Conservation (phyloP, 495 filamentous ascomycete genomes). For the Penicillium chermesinum region DNA sequence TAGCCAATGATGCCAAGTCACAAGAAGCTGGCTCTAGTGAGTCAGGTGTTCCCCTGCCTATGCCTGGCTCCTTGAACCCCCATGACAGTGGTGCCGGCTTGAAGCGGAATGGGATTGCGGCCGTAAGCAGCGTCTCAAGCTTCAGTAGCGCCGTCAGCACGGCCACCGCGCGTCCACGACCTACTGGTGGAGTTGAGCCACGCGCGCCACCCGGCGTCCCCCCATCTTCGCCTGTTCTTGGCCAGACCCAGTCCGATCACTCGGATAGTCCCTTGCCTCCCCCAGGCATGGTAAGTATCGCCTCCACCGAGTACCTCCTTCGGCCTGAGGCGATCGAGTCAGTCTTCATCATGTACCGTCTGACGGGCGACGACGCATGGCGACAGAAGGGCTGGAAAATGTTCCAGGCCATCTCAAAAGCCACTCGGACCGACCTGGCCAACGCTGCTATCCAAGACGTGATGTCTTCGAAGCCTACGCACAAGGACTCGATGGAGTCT, state of each 20-base stretch:
- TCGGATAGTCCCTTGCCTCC: slow-evolving; percentile 54
- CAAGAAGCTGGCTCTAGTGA: slow-evolving; percentile 2
- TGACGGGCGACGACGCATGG: slow-evolving; percentile 76
- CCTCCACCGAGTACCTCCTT: slow-evolving; percentile 64
- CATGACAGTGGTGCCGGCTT: slow-evolving; percentile 13
- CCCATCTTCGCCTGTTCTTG: slow-evolving; percentile 3
- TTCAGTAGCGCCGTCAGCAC: not conserved
- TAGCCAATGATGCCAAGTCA: slow-evolving; percentile 7
- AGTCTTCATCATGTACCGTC: slow-evolving; percentile 92
- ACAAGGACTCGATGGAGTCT: slow-evolving; percentile 67
- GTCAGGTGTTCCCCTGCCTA: slow-evolving; percentile 16
- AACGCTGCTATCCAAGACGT: slow-evolving; percentile 76
- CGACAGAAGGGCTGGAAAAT: slow-evolving; percentile 86
- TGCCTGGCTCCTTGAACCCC: slow-evolving; percentile 25
- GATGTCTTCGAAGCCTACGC: slow-evolving; percentile 41
- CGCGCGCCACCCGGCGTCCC: slow-evolving; percentile 18
- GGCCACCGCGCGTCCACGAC: not conserved
- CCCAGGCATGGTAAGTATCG: slow-evolving; percentile 59
- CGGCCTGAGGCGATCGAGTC: slow-evolving; percentile 93
- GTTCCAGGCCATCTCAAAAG: slow-evolving; percentile 67
- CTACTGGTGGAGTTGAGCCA: not conserved
- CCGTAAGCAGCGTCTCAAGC: not conserved
- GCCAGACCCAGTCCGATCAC: slow-evolving; percentile 7
- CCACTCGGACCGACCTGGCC: slow-evolving; percentile 61
- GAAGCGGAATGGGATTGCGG: slow-evolving; percentile 18